phyloP scores from a whole-genome alignment of 805 yeast genomes.

The Metschnikowia amazonensis region DNA sequence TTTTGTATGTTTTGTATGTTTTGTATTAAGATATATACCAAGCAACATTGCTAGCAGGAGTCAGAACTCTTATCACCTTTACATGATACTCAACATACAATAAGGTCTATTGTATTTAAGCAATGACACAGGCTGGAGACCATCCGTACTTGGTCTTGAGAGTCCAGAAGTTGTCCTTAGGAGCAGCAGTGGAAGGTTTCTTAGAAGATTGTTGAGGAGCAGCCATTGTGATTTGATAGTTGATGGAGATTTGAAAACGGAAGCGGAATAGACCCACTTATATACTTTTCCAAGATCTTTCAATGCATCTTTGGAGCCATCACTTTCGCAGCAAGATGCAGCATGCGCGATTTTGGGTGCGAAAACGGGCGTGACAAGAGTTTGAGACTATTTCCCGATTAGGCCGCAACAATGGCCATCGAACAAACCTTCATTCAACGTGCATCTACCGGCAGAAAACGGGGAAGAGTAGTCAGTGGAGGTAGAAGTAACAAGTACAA shows the following conservation, averaged over 20 bases:
- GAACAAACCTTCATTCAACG: too few species aligned
- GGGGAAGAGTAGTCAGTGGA: too few species aligned
- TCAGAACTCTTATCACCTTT: too few species aligned
- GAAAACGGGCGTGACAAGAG: not conserved
- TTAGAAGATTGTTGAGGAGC: slow-evolving; percentile 9
- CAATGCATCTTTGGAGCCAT: too few species aligned
- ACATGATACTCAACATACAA: too few species aligned
- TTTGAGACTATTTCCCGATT: not conserved
- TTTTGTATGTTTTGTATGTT: not conserved
- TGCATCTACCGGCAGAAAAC: too few species aligned
- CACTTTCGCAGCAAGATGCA: too few species aligned
- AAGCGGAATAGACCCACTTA: not conserved
- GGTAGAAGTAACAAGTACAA: too few species aligned
- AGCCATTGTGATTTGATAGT: slow-evolving; percentile 6
- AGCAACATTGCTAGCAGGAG: too few species aligned
- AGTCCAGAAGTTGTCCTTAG: slow-evolving; percentile 13
- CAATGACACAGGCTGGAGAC: slow-evolving; percentile 13
- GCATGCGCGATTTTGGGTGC: not conserved
- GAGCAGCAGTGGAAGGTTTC: slow-evolving; percentile 7
- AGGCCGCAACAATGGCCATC: not conserved
- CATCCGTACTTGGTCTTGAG: slow-evolving; percentile 9
- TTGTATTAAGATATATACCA: not conserved
- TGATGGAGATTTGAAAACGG: not conserved
- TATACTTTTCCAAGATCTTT: not conserved
- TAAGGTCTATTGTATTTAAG: not conserved